phyloP scores from a whole-genome alignment of 441 rosid genomes.

The Syzygium syzygioides region DNA sequence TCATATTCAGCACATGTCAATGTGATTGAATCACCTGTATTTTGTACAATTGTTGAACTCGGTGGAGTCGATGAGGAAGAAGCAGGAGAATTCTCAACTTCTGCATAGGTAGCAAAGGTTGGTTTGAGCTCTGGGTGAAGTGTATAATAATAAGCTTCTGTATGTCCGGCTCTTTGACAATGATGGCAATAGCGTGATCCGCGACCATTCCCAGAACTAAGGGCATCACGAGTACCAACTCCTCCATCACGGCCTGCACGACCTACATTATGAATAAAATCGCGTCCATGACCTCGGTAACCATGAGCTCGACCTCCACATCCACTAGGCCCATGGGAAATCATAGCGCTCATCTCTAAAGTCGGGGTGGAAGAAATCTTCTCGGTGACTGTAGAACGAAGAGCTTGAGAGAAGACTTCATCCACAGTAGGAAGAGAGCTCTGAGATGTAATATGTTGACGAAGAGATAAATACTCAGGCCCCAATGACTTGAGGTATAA shows the following conservation, averaged over 20 bases:
- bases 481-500: neutral
- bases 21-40: rapidly evolving
- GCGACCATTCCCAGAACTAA: neutral
- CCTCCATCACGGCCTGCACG: neutral
- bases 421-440: neutral
- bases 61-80: neutral
- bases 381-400: neutral
- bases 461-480: neutral
- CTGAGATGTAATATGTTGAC: neutral
- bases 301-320: neutral
- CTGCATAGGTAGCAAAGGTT: neutral
- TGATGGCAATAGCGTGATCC: neutral
- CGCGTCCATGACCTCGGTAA: rapidly evolving
- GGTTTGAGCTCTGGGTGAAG: neutral
- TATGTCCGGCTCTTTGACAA: neutral
- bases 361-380: neutral
- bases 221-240: neutral
- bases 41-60: neutral
- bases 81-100: neutral
- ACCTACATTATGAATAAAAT: neutral
- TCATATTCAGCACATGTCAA: neutral
- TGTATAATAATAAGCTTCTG: neutral
- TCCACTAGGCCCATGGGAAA: neutral
- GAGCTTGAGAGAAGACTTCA: neutral
- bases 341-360: neutral